Percentiles rank a stretch among this genome's conserved stretches.
Evolutionary conservation across 2,329 filamentous ascomycete species (phyloP).

Genomic region (Aspergillus felis): DNA sequence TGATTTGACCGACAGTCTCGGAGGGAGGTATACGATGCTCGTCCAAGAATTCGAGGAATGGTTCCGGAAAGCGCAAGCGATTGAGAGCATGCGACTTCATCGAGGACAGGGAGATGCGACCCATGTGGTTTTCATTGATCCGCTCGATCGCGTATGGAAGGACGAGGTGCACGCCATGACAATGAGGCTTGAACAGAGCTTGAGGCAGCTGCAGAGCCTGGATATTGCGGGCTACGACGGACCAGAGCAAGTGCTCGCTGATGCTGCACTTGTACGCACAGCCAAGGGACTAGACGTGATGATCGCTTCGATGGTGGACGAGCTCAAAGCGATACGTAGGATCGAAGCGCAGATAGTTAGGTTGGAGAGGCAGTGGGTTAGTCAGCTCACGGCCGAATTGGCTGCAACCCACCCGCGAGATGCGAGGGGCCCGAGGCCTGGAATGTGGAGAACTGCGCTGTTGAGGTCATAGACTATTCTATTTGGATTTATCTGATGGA

Average conservation of each 20-base stretch:
- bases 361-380: constrained; percentile 32
- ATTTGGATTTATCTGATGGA: background rate
- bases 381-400: constrained; percentile 26
- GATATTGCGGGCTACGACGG: constrained; percentile 31
- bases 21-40: constrained; percentile 27
- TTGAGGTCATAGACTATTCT: constrained; percentile 6
- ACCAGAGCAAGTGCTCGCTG: constrained; percentile 16
- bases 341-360: constrained; percentile 34
- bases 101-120: constrained; percentile 8
- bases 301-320: constrained; percentile 33
- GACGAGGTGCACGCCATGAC: constrained; percentile 27
- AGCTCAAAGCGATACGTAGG: constrained; percentile 32
- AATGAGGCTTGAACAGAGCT: constrained; percentile 32
- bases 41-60: constrained; percentile 35
- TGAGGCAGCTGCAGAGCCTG: constrained; percentile 34
- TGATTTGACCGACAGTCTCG: constrained; percentile 23
- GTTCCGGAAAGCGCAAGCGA: constrained; percentile 27
- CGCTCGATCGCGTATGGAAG: constrained; percentile 32
- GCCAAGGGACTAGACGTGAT: constrained; percentile 27
- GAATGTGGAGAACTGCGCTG: constrained; percentile 24
- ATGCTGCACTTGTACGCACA: constrained; percentile 31
- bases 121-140: constrained; percentile 30
- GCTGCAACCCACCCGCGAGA: constrained; percentile 6
- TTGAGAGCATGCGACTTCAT: constrained; percentile 18
- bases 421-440: constrained; percentile 15